A percentile compares a stretch with the other conserved stretches of the same genome.
These are phyloP conservation scores for Udeniomyces megalosporus DNA, from an alignment of 768 basidiomycete genomes.

Conservation along the genomic window DNA sequence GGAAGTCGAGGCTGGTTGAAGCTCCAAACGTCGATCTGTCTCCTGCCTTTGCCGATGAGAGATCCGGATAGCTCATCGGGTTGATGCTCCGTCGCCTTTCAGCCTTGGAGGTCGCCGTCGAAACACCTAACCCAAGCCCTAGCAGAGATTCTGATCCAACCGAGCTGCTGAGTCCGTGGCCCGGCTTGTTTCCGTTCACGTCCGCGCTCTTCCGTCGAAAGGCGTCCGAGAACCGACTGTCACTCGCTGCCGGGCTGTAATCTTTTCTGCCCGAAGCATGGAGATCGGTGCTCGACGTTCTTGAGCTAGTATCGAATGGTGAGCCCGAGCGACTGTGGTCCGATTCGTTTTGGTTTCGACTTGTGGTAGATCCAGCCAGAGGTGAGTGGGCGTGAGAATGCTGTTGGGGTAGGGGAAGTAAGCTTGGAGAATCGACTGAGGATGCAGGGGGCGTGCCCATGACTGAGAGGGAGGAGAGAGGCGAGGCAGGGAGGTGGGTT, in stretches of 20 bases:
- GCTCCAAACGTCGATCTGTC: background rate
- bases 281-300: too few relatives aligned
- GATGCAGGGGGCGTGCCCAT: too few relatives aligned
- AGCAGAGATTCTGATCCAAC: conserved; percentile 20
- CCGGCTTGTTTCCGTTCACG: conserved; percentile 1
- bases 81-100: conserved; percentile 44
- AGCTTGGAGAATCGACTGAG: too few relatives aligned
- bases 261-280: background rate
- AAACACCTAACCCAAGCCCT: conserved; percentile 28
- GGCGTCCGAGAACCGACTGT: background rate
- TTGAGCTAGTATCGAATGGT: too few relatives aligned
- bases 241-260: too few relatives aligned
- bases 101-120: conserved; percentile 28
- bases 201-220: conserved; percentile 8
- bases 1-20: background rate
- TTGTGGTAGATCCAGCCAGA: too few relatives aligned
- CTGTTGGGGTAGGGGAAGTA: too few relatives aligned
- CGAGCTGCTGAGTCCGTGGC: background rate
- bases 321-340: too few relatives aligned
- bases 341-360: too few relatives aligned
- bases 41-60: background rate
- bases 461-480: too few relatives aligned
- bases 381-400: too few relatives aligned
- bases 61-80: conserved; percentile 25
- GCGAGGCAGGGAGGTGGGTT: too few relatives aligned